Conservation (phyloP, 2,329 filamentous ascomycete genomes). For the Colletotrichum orchidophilum region DNA sequence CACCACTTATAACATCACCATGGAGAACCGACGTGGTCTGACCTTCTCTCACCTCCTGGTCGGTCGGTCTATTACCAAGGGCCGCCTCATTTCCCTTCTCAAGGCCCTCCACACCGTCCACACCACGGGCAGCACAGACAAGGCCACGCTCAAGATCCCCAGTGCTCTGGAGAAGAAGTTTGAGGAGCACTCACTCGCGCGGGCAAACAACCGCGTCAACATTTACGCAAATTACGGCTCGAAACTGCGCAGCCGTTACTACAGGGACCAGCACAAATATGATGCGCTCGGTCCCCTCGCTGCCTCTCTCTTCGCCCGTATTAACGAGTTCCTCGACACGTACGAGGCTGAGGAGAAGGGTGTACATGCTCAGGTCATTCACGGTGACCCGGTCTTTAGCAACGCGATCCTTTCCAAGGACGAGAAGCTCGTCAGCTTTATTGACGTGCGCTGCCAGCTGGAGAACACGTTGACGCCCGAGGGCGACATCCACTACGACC, state of each 20-base stretch:
- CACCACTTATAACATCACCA: conserved; percentile 39
- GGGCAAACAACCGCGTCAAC: conserved; percentile 37
- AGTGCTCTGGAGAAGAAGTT: conserved; percentile 37
- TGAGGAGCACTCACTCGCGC: conserved; percentile 35
- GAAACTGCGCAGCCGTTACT: conserved; percentile 38
- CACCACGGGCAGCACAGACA: conserved; percentile 33
- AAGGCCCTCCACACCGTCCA: conserved; percentile 39
- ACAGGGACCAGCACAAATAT: conserved; percentile 36
- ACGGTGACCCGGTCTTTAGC: conserved; percentile 44
- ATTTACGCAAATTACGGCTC: conserved; percentile 40
- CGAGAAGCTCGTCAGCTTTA: conserved; percentile 40
- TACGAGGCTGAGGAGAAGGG: conserved; percentile 43
- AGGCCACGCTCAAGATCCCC: conserved; percentile 37
- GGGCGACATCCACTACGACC: conserved; percentile 43
- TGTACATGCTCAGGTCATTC: conserved; percentile 39
- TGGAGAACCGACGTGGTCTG: conserved; percentile 41
- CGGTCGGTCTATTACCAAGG: conserved; percentile 43
- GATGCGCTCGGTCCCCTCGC: conserved; percentile 39
- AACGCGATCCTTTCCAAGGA: conserved; percentile 41
- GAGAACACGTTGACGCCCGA: conserved; percentile 39
- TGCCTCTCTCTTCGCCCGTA: conserved; percentile 36
- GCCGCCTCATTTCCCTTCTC: conserved; percentile 39
- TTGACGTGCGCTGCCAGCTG: conserved; percentile 43
- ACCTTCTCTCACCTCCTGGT: conserved; percentile 42
- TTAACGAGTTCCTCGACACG: conserved; percentile 41